These are phyloP conservation scores for Pichia inconspicua DNA, from an alignment of 1,139 yeast genomes.

Conservation along the genomic window DNA sequence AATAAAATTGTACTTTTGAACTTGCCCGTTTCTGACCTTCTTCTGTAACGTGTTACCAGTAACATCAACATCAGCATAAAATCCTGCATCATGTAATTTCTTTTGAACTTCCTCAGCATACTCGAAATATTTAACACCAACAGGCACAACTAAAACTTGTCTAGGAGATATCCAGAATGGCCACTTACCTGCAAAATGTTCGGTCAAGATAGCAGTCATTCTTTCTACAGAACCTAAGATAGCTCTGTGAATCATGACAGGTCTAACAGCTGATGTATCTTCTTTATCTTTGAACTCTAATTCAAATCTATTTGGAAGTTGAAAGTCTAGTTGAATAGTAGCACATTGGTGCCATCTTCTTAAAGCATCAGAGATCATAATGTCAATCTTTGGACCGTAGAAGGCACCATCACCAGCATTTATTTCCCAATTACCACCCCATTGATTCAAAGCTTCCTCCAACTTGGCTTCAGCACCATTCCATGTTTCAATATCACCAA, in stretches of 20 bases:
- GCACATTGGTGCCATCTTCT: constrained; percentile 91
- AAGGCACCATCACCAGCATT: constrained; percentile 96
- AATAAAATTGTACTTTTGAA: constrained; percentile 86
- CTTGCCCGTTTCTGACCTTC: constrained; percentile 94
- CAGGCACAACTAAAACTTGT: constrained; percentile 90
- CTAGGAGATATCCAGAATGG: constrained; percentile 99
- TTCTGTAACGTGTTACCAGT: constrained; percentile 92
- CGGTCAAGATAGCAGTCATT: constrained; percentile 95
- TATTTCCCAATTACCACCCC: constrained; percentile 63
- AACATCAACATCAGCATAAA: constrained; percentile 86
- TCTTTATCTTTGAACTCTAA: constrained; percentile 76
- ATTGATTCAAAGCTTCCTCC: constrained; percentile 51
- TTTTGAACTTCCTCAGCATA: constrained; percentile 79
- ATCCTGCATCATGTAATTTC: constrained; percentile 57
- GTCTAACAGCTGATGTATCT: constrained; percentile 49
- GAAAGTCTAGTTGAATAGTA: constrained; percentile 92
- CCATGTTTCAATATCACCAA: constrained; percentile 84
- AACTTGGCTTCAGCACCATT: constrained; percentile 71
- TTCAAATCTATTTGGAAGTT: constrained; percentile 79
- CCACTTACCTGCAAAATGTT: constrained; percentile 97
- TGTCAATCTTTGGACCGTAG: constrained; percentile 94
- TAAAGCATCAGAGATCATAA: constrained; percentile 74
- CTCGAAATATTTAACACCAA: constrained; percentile 83
- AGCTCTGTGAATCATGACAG: constrained; percentile 98
- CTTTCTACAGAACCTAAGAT: constrained; percentile 96